Percentiles rank a stretch among this genome's conserved stretches.
Evolutionary conservation across 495 filamentous ascomycete species (phyloP).

Genomic region (Lepraria neglecta): DNA sequence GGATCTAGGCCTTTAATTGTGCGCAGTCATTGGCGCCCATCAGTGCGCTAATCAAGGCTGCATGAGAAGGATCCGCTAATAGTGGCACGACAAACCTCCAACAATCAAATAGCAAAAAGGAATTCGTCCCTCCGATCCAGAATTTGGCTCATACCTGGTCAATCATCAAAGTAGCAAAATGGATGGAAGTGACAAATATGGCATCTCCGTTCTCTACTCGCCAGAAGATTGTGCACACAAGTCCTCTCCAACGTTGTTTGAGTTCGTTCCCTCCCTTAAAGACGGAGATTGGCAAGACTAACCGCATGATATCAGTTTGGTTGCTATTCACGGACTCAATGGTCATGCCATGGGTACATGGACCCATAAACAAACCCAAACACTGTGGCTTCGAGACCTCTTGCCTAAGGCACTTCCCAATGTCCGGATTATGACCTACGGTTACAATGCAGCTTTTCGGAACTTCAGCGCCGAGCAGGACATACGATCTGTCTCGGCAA

Average conservation of each 20-base stretch:
- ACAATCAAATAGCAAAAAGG: background rate
- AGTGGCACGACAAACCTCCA: background rate
- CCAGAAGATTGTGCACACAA: background rate
- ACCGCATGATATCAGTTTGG: background rate
- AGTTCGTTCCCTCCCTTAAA: background rate
- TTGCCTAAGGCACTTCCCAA: constrained; percentile 22
- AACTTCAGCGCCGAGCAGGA: constrained; percentile 12
- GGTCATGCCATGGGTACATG: constrained; percentile 1
- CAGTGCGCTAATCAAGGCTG: background rate
- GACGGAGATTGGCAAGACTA: background rate
- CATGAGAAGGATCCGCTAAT: no score
- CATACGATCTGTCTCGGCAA: constrained; percentile 15
- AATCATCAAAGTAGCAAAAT: background rate
- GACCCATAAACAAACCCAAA: background rate
- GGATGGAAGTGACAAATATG: background rate
- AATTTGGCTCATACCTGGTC: background rate
- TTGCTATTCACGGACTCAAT: constrained; percentile 12
- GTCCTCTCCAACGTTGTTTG: constrained; percentile 1
- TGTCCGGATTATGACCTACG: constrained; percentile 31
- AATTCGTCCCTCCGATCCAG: background rate
- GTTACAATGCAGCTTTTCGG: constrained; percentile 24
- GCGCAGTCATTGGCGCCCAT: background rate
- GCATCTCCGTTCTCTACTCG: constrained; percentile 5
- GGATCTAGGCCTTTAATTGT: background rate
- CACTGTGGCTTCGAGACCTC: constrained; percentile 20